These are phyloP conservation scores for Termitomyces sp. DNA, from an alignment of 768 basidiomycete genomes.

Conservation along the genomic window DNA sequence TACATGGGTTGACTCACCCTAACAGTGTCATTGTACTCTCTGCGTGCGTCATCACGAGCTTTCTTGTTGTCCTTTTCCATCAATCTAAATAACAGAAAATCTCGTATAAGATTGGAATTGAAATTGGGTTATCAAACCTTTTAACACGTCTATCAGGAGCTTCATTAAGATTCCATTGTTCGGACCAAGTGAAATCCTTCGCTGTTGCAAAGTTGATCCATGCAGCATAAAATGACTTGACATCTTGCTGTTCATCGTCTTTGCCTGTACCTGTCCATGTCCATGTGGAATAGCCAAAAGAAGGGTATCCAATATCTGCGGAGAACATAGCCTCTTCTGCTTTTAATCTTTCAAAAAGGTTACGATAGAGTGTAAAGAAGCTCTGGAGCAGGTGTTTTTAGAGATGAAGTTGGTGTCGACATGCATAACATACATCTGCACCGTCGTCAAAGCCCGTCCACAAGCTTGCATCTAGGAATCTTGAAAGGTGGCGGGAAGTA, in stretches of 20 bases:
- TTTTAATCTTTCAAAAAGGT: constrained; percentile 77
- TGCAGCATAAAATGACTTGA: constrained; percentile 71
- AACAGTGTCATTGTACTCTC: constrained; percentile 91
- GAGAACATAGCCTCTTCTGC: constrained; percentile 65
- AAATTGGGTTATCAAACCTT: constrained; percentile 37
- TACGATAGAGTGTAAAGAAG: constrained; percentile 86
- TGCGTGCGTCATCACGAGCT: constrained; percentile 76
- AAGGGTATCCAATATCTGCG: constrained; percentile 52
- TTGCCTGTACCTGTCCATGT: constrained; percentile 52
- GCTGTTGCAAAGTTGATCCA: constrained; percentile 85
- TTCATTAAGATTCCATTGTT: constrained; percentile 76
- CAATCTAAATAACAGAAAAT: constrained; percentile 35
- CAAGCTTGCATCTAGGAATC: constrained; percentile 73
- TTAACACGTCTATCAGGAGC: constrained; percentile 84
- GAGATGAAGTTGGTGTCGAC: background rate
- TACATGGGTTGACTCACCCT: constrained; percentile 48
- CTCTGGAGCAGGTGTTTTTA: constrained; percentile 40
- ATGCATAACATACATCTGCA: constrained; percentile 41
- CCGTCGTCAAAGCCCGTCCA: constrained; percentile 65
- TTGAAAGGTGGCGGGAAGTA: constrained; percentile 71
- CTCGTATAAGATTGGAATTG: background rate
- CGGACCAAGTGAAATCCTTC: constrained; percentile 88
- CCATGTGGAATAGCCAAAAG: constrained; percentile 79
- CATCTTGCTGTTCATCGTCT: constrained; percentile 40
- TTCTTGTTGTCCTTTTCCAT: constrained; percentile 98